Evolutionary conservation across 108 stramenopile species (phyloP).

Genomic region (Discostella stelligeroides): DNA sequence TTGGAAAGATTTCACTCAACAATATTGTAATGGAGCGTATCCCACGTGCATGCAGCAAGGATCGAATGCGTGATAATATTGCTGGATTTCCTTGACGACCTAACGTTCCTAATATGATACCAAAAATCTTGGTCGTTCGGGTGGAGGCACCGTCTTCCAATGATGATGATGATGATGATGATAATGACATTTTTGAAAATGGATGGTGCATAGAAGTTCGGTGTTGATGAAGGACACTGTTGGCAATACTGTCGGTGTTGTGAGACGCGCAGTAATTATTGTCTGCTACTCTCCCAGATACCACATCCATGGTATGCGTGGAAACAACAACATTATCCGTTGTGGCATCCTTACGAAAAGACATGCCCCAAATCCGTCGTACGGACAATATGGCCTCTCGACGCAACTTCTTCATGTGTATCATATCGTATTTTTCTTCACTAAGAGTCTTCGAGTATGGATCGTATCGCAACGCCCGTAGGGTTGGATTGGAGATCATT

Average conservation of each 20-base stretch:
- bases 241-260: constrained; percentile 23
- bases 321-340: background rate
- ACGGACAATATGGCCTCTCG: constrained; percentile 55
- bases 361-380: constrained; percentile 34
- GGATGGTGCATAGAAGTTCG: background rate
- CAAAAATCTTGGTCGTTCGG: constrained; percentile 64
- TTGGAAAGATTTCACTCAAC: constrained; percentile 93
- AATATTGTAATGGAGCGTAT: constrained; percentile 80
- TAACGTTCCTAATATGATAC: constrained; percentile 95
- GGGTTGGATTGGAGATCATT: constrained; percentile 95
- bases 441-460: constrained; percentile 95
- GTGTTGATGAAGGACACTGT: constrained; percentile 17
- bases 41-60: constrained; percentile 55
- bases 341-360: background rate
- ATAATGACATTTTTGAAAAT: background rate
- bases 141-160: background rate
- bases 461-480: constrained; percentile 92
- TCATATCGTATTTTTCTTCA: constrained; percentile 89
- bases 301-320: background rate
- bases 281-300: background rate
- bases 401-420: constrained; percentile 84
- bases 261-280: background rate
- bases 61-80: constrained; percentile 77
- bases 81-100: constrained; percentile 99
- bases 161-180: background rate